A percentile compares a stretch with the other conserved stretches of the same genome.
phyloP scores from a whole-genome alignment of 768 basidiomycete species.

The Mycena vulgaris region DNA sequence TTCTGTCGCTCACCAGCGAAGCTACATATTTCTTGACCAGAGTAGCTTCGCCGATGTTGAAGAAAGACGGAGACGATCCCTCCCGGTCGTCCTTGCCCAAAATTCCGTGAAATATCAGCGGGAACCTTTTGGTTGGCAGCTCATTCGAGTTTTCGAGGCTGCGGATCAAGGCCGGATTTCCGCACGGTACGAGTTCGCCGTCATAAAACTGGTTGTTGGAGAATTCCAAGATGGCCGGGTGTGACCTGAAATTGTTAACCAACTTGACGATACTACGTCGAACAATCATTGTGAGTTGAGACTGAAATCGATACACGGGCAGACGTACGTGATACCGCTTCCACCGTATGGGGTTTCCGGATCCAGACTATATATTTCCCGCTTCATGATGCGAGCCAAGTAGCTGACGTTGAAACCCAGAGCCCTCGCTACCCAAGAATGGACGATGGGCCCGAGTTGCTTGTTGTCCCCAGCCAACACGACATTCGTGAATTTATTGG shows the following conservation, averaged over 20 bases:
- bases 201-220: conserved; percentile 73
- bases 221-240: conserved; percentile 67
- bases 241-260: conserved; percentile 72
- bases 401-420: conserved; percentile 69
- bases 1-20: conserved; percentile 52
- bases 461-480: conserved; percentile 74
- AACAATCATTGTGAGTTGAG: conserved; percentile 13
- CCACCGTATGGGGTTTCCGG: conserved; percentile 48
- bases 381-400: conserved; percentile 64
- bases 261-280: conserved; percentile 68
- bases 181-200: conserved; percentile 65
- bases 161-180: conserved; percentile 56
- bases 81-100: conserved; percentile 70
- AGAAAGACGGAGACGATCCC: conserved; percentile 72
- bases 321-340: conserved; percentile 54
- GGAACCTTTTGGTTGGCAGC: conserved; percentile 62
- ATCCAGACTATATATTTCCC: conserved; percentile 51
- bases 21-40: conserved; percentile 65
- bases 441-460: conserved; percentile 74
- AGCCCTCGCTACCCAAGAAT: conserved; percentile 60
- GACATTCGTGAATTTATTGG: conserved; percentile 62
- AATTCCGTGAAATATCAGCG: conserved; percentile 71
- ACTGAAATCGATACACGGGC: conserved; percentile 15
- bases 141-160: conserved; percentile 56
- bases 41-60: conserved; percentile 71